phyloP scores from a whole-genome alignment of 2,329 filamentous ascomycete species.

The Epicoccum nigrum region DNA sequence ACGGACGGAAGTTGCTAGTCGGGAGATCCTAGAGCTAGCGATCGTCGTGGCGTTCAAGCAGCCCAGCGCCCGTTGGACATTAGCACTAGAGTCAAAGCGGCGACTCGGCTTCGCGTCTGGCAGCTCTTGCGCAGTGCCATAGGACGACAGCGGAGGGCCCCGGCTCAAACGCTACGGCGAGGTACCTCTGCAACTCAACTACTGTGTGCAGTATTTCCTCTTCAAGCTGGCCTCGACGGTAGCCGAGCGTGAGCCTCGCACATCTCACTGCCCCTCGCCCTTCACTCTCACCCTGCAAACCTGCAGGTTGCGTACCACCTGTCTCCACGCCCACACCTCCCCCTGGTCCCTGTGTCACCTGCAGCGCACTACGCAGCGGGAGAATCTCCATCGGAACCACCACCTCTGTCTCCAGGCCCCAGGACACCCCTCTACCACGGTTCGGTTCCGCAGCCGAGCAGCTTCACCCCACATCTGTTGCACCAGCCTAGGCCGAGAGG shows the following conservation, averaged over 20 bases:
- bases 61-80: conserved; percentile 39
- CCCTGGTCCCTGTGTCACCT: conserved; percentile 21
- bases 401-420: conserved; percentile 22
- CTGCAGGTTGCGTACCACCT: conserved; percentile 13
- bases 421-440: conserved; percentile 24
- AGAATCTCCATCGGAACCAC: conserved; percentile 21
- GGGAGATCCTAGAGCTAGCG: conserved; percentile 32
- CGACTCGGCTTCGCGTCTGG: conserved; percentile 25
- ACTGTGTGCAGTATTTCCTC: conserved; percentile 22
- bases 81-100: conserved; percentile 30
- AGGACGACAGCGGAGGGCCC: conserved; percentile 38
- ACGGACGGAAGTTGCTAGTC: conserved; percentile 30
- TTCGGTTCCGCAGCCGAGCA: conserved; percentile 22
- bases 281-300: conserved; percentile 20
- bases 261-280: conserved; percentile 15
- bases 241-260: conserved; percentile 19
- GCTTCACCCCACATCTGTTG: conserved; percentile 7
- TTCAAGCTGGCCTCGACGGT: conserved; percentile 20
- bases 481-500: not conserved
- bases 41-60: conserved; percentile 34
- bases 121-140: conserved; percentile 28
- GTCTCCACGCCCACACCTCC: conserved; percentile 10
- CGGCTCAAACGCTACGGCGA: conserved; percentile 21
- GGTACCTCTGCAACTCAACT: conserved; percentile 26
- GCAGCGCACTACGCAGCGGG: conserved; percentile 21